These are phyloP conservation scores for Hyaloscypha hepaticicola DNA, from an alignment of 495 filamentous ascomycete genomes.

Conservation along the genomic window DNA sequence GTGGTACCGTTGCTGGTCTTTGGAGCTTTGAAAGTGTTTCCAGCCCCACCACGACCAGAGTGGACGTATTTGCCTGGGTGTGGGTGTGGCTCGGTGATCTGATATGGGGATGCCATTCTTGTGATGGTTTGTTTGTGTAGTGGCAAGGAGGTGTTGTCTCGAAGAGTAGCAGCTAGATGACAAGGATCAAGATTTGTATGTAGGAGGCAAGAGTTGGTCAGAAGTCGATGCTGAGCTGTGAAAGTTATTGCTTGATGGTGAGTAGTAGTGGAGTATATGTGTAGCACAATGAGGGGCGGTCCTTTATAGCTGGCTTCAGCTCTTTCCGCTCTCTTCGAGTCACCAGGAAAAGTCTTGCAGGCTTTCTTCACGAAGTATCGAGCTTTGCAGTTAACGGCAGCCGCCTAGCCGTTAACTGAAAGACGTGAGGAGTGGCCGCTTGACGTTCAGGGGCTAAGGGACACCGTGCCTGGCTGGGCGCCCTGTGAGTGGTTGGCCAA, in stretches of 20 bases:
- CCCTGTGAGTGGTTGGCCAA: conserved; percentile 16
- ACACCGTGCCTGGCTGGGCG: not conserved
- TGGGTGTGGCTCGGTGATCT: conserved; percentile 79
- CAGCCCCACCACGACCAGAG: conserved; percentile 83
- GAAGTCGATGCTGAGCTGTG: conserved; percentile 1
- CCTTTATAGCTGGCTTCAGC: conserved; percentile 19
- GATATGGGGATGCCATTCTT: conserved; percentile 46
- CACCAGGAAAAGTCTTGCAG: conserved; percentile 10
- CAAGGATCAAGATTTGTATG: not conserved
- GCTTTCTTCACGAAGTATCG: conserved; percentile 15
- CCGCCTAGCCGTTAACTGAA: conserved; percentile 24
- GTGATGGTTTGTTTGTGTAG: not conserved
- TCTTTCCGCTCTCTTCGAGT: conserved; percentile 3
- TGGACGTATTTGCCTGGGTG: conserved; percentile 66
- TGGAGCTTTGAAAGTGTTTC: conserved; percentile 75
- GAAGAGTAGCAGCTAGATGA: not conserved
- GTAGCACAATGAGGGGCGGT: conserved; percentile 2
- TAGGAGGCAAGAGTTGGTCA: not conserved
- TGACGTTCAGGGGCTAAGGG: not conserved
- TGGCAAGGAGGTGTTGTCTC: not conserved
- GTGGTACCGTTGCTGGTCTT: conserved; percentile 51
- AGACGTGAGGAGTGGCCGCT: not conserved
- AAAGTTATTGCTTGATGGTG: conserved; percentile 20
- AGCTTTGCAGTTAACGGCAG: conserved; percentile 24
- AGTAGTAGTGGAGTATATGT: not conserved